Conservation (phyloP, 2,329 filamentous ascomycete genomes). For the Penicillium sp. region DNA sequence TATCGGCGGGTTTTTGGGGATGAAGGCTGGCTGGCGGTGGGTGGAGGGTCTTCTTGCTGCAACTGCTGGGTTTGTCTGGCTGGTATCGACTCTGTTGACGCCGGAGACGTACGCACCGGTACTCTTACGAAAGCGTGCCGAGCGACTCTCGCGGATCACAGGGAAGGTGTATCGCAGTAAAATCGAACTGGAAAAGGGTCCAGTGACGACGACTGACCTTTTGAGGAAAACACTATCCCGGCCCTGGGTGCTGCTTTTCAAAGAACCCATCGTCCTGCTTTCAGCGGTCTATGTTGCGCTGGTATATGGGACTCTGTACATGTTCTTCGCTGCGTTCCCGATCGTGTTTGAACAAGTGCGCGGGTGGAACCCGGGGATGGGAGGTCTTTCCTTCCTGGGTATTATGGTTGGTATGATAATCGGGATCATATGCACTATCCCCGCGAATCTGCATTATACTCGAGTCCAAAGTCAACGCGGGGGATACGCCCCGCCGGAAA, state of each 20-base stretch:
- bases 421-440: slow-evolving; percentile 6
- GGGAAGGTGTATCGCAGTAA: slow-evolving; percentile 9
- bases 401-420: slow-evolving; percentile 16
- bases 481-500: slow-evolving; percentile 11
- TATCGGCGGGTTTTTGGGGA: slow-evolving; percentile 12
- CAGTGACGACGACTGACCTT: neutral
- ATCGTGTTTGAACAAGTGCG: slow-evolving; percentile 30
- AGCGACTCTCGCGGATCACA: neutral
- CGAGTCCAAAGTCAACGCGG: neutral
- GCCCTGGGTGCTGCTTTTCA: slow-evolving; percentile 11
- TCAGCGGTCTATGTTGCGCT: slow-evolving; percentile 31
- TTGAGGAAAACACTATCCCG: slow-evolving; percentile 4
- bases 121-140: slow-evolving; percentile 7
- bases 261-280: slow-evolving; percentile 28
- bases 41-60: slow-evolving; percentile 12
- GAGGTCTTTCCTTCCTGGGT: slow-evolving; percentile 27
- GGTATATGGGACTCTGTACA: slow-evolving; percentile 33
- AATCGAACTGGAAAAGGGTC: slow-evolving; percentile 2
- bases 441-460: neutral
- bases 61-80: slow-evolving; percentile 11
- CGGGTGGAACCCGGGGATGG: slow-evolving; percentile 42
- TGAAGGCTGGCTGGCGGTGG: slow-evolving; percentile 16
- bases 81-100: slow-evolving; percentile 5
- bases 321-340: slow-evolving; percentile 54
- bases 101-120: slow-evolving; percentile 20